Evolutionary conservation across 2,329 filamentous ascomycete genomes (phyloP).

Genomic region (Sclerotiophoma versabilis): DNA sequence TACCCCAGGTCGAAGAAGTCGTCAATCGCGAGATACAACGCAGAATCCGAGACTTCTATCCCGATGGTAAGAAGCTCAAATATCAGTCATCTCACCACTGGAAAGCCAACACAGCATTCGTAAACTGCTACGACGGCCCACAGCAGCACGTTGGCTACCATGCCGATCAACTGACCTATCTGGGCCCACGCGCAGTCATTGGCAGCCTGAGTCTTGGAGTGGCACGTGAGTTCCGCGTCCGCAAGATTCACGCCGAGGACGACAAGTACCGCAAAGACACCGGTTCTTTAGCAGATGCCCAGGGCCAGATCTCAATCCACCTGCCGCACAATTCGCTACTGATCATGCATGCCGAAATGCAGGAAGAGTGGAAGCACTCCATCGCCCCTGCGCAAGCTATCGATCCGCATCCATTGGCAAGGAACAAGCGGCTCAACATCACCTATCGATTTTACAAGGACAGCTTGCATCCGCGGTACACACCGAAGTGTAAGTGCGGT

Average conservation of each 20-base stretch:
- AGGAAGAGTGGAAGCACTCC: constrained; percentile 94
- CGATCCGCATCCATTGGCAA: constrained; percentile 82
- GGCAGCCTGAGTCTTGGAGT: constrained; percentile 91
- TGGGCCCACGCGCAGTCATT: constrained; percentile 87
- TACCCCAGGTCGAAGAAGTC: constrained; percentile 71
- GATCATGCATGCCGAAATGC: constrained; percentile 97
- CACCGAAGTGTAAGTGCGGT: constrained; percentile 78
- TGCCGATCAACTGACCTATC: constrained; percentile 89
- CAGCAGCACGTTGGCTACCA: constrained; percentile 90
- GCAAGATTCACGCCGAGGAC: constrained; percentile 71
- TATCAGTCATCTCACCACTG: constrained; percentile 78
- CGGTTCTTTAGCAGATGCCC: constrained; percentile 61
- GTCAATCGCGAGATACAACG: constrained; percentile 80
- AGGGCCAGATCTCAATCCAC: constrained; percentile 90
- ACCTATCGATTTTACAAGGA: constrained; percentile 89
- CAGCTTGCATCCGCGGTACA: constrained; percentile 77
- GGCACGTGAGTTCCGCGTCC: constrained; percentile 89
- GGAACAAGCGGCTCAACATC: constrained; percentile 85
- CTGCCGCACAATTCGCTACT: constrained; percentile 93
- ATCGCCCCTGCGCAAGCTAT: constrained; percentile 78
- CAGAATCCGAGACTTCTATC: constrained; percentile 73
- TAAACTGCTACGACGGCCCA: constrained; percentile 89
- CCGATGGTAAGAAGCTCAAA: constrained; percentile 73
- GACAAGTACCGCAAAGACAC: constrained; percentile 53
- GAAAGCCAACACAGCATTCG: constrained; percentile 88